A percentile compares a stretch with the other conserved stretches of the same genome.
phyloP scores from a whole-genome alignment of 345 rosid genomes.

The Syzygium aromaticum region DNA sequence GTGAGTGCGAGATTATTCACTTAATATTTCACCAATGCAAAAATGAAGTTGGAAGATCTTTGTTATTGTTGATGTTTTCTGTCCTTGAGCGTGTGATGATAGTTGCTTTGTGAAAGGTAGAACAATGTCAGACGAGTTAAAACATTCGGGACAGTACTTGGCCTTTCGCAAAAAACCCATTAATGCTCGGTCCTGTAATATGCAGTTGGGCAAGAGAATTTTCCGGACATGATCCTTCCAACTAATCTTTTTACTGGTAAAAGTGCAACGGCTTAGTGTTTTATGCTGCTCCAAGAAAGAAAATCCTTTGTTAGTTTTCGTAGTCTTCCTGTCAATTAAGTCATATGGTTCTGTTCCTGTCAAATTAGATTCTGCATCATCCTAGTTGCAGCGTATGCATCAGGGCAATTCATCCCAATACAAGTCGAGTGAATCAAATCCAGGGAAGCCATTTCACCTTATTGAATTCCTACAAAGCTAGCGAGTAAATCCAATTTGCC shows the following conservation, averaged over 20 bases:
- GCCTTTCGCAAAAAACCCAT: not conserved
- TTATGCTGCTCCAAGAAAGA: not conserved
- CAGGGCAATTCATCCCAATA: not conserved
- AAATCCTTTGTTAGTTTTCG: not conserved
- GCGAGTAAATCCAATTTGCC: not conserved
- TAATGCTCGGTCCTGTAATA: not conserved
- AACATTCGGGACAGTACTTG: not conserved
- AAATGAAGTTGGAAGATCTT: not conserved
- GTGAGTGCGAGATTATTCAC: not conserved
- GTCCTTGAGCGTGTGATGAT: not conserved
- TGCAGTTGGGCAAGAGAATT: not conserved
- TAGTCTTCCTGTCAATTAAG: not conserved
- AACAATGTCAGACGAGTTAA: not conserved
- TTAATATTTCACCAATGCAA: not conserved
- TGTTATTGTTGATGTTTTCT: not conserved
- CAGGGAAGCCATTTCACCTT: not conserved
- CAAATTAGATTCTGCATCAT: not conserved
- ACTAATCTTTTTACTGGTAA: not conserved
- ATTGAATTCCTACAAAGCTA: not conserved
- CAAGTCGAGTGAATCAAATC: not conserved
- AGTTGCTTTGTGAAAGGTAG: not conserved
- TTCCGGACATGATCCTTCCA: not conserved
- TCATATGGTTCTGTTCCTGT: not conserved
- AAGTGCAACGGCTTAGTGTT: not conserved
- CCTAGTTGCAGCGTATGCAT: not conserved